Base-by-base conservation (phyloP, 768 basidiomycete genomes). In the Exidia glandulosa region DNA sequence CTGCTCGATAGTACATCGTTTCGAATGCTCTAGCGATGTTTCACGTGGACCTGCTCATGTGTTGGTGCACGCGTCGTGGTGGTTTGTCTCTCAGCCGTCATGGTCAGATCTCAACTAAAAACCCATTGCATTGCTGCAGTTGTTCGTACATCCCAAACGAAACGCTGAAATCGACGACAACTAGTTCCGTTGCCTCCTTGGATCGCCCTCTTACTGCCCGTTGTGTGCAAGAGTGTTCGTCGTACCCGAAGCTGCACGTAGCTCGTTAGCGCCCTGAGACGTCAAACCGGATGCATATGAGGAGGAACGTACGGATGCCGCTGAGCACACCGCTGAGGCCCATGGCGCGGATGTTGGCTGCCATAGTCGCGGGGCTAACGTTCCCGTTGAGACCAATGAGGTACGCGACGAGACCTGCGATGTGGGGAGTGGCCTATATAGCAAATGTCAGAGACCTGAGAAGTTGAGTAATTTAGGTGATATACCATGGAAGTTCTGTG, bases 361-460 rank as follows among this genome's bases (percentile, higher is more conserved):
- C 61, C 63, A 74, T 71, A 31, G 59, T 62, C 12, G 70, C 72
- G 14, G 76, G 75, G 25, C 66, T 60, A 30, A 58, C 61, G 54
- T 72, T 69, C 2, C 74, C 75, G 31, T 70, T 62, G 14, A 68
- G 59, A 41, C 63, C 60, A 41, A 76, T 69, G 52, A 76, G 63
- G 56, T 74, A 75, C 25, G 76, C 75, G 27, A 76, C 68, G 56
- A 77, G 67, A 25, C 76, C 76, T 14, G 75, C 68, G 30, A 78
- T 65, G 59, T 77, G 73, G 30, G 76, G 74, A 32, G 75, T 70
- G 56, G 76, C 73, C 73, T 71, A 29, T n/a, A n/a, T n/a, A n/a
- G 41, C 10, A 19, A 45, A 19, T 13, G 41, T 45, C 41, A 45
- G 41, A 14, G 23, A 45, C 41, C 16, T 19, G 16, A 45, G 41